A percentile compares a stretch with the other conserved stretches of the same genome.
Evolutionary conservation across 176 grass and related monocot genomes (phyloP).

Genomic region (Oryza australiensis): DNA sequence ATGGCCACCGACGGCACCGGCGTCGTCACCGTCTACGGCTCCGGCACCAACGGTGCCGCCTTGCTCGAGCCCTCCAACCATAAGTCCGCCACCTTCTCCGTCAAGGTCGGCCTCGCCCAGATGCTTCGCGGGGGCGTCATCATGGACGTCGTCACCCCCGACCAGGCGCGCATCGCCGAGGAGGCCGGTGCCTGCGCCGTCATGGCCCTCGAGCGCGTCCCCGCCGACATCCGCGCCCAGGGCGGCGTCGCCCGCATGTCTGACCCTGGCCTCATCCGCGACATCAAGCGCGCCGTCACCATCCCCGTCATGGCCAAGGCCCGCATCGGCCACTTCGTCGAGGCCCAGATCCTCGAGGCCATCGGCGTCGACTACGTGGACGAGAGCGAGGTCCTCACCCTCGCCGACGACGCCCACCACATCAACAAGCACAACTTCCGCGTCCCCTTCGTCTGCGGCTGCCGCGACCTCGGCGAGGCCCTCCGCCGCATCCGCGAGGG

Average conservation of each 20-base stretch:
- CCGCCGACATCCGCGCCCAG: constrained; percentile 69
- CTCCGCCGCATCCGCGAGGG: constrained; percentile 71
- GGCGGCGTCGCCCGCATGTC: constrained; percentile 77
- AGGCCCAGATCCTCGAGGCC: constrained; percentile 72
- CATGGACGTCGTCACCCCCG: constrained; percentile 71
- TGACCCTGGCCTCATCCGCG: constrained; percentile 64
- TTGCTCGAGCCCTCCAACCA: constrained; percentile 35
- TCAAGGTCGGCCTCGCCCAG: constrained; percentile 62
- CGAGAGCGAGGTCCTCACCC: constrained; percentile 87
- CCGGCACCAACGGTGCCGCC: constrained; percentile 24
- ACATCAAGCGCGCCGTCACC: constrained; percentile 89
- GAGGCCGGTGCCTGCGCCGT: constrained; percentile 74
- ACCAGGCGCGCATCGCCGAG: constrained; percentile 72
- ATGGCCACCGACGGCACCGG: constrained; percentile 56
- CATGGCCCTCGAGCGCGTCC: constrained; percentile 82
- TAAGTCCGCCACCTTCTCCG: constrained; percentile 41
- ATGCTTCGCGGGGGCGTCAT: constrained; percentile 78
- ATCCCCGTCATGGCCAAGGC: constrained; percentile 95
- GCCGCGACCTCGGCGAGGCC: constrained; percentile 71
- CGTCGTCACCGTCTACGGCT: constrained; percentile 66
- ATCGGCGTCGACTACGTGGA: constrained; percentile 81
- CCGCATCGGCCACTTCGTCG: constrained; percentile 82
- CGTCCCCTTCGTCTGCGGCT: constrained; percentile 76
- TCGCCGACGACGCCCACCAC: constrained; percentile 64
- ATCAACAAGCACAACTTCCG: constrained; percentile 84